Conservation (phyloP, 495 filamentous ascomycete species). For the Daldinia grandis region DNA sequence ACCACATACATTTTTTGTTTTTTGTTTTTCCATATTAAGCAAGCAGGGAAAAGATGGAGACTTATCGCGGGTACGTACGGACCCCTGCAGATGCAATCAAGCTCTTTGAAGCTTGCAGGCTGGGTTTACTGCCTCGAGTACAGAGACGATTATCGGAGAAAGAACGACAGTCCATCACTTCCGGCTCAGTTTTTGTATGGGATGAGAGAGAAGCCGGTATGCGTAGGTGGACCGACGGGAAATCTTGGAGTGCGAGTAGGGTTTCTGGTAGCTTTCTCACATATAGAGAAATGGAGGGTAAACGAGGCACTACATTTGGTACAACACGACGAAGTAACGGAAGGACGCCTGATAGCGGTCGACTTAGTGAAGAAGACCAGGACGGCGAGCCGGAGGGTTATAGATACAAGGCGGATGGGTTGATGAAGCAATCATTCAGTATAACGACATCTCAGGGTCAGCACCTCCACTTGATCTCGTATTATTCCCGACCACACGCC, state of each 20-base stretch:
- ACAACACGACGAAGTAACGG: constrained; percentile 66
- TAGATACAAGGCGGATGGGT: constrained; percentile 93
- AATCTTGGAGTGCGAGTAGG: constrained; percentile 98
- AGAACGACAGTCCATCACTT: constrained; percentile 91
- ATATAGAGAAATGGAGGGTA: constrained; percentile 98
- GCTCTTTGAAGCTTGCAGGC: constrained; percentile 93
- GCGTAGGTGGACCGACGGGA: constrained; percentile 98
- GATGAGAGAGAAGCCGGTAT: constrained; percentile 98
- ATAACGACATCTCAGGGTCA: constrained; percentile 91
- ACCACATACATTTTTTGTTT: constrained; percentile 1
- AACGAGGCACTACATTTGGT: constrained; percentile 67
- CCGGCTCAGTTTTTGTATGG: constrained; percentile 98
- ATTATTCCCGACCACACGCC: constrained; percentile 82
- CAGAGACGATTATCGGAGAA: constrained; percentile 95
- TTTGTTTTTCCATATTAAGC: not conserved
- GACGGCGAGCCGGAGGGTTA: constrained; percentile 95
- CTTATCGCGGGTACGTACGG: constrained; percentile 91
- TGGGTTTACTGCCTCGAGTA: constrained; percentile 89
- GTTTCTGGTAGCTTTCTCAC: constrained; percentile 98
- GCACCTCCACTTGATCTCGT: constrained; percentile 96
- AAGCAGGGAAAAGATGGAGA: constrained; percentile 75
- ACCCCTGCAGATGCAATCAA: constrained; percentile 95
- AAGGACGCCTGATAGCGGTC: constrained; percentile 81
- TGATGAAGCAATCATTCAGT: constrained; percentile 99
- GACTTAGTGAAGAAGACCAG: constrained; percentile 81